These are phyloP conservation scores for Bondarzewia mesenterica DNA, from an alignment of 1,284 basidiomycete species.

Conservation along the genomic window DNA sequence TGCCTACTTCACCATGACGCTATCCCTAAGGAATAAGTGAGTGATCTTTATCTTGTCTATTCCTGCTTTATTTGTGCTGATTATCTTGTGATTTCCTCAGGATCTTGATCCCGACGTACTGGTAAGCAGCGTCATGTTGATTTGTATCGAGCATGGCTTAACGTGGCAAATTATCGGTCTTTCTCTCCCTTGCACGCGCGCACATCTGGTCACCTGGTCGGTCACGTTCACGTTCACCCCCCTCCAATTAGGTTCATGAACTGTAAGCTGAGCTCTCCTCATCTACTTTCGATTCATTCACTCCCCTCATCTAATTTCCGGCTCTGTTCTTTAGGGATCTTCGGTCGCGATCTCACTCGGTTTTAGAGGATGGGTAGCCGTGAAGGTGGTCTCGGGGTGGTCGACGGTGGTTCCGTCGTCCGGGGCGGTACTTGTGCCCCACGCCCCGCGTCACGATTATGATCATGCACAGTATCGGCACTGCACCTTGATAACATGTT, in stretches of 20 bases:
- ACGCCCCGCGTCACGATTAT: too few species aligned
- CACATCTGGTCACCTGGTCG: not conserved
- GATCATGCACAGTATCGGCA: too few species aligned
- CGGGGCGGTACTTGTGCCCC: not conserved
- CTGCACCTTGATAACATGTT: too few species aligned
- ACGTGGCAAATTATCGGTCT: not conserved
- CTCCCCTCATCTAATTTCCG: not conserved
- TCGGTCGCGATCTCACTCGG: conserved; percentile 73
- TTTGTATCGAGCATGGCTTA: not conserved
- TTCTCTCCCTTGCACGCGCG: not conserved
- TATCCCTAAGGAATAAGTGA: conserved; percentile 67
- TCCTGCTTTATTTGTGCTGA: not conserved
- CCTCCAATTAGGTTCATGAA: conserved; percentile 45
- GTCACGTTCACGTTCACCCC: too few species aligned
- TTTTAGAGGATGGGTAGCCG: conserved; percentile 42
- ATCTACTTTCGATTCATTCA: not conserved
- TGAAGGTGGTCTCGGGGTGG: too few species aligned
- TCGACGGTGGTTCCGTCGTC: not conserved
- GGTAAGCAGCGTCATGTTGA: conserved; percentile 36
- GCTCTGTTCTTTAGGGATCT: conserved; percentile 45
- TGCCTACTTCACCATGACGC: conserved; percentile 74
- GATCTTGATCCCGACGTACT: conserved; percentile 67
- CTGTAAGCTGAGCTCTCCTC: conserved; percentile 16
- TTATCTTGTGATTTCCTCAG: conserved; percentile 24
- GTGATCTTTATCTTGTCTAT: conserved; percentile 3